A percentile compares a stretch with the other conserved stretches of the same genome.
Evolutionary conservation across 2,329 filamentous ascomycete genomes (phyloP).

Genomic region (Exophiala spinifera): DNA sequence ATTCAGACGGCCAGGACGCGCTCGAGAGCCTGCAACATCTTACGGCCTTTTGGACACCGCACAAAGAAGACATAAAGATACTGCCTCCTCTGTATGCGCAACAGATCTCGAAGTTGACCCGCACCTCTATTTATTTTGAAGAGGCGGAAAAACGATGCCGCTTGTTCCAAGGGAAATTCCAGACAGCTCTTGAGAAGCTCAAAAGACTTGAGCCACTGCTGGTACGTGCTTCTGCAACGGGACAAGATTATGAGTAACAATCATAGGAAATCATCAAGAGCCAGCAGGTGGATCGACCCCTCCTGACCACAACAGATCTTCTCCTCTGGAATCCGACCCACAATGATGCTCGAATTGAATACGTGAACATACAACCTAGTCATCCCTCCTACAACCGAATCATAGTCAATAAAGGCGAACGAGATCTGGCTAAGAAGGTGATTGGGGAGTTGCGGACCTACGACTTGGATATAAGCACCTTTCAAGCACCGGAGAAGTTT

Average conservation of each 20-base stretch:
- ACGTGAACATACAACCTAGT: constrained; percentile 5
- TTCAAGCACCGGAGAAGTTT: constrained; percentile 12
- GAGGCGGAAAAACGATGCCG: constrained; percentile 21
- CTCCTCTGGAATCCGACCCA: constrained; percentile 19
- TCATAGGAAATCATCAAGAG: constrained; percentile 17
- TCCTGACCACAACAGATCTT: constrained; percentile 13
- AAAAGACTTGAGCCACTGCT: constrained; percentile 25
- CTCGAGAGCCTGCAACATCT: constrained; percentile 17
- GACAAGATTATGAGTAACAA: background rate
- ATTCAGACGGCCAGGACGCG: constrained; percentile 20
- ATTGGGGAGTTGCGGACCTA: constrained; percentile 16
- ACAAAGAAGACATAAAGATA: constrained; percentile 22
- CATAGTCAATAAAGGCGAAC: constrained; percentile 17
- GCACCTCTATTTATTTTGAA: constrained; percentile 22
- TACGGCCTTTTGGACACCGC: constrained; percentile 24
- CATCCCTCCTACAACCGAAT: constrained; percentile 19
- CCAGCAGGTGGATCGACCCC: constrained; percentile 7
- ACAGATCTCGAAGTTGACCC: constrained; percentile 21
- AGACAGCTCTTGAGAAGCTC: constrained; percentile 23
- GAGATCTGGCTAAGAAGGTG: constrained; percentile 18
- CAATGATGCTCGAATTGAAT: constrained; percentile 13
- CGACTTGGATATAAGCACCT: background rate
- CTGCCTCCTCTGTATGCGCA: constrained; percentile 22
- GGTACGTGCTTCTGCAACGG: constrained; percentile 7
- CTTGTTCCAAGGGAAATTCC: constrained; percentile 23